Base-by-base conservation (phyloP, 2,329 filamentous ascomycete species). In the Myriangium duriaei region DNA sequence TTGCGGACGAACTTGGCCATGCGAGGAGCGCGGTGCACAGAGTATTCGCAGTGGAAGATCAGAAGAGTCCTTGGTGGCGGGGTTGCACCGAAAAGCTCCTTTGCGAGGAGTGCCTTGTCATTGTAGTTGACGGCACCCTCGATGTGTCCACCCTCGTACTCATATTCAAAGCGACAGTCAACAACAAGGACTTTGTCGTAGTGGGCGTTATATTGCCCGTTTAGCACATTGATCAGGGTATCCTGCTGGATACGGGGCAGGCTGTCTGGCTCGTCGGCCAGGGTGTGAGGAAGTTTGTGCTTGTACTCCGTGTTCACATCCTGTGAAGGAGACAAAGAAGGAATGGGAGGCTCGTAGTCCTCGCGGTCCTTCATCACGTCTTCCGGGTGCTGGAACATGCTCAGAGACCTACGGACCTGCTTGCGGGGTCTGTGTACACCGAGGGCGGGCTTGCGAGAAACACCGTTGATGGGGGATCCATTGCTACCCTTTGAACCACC, bases 1-100 rank as follows among this genome's bases (percentile, higher is more conserved):
- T 85, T 79, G 48, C 91, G 87, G 44, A 98, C 76, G 59, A 86
- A 85, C 51, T 91, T 86, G 34, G 91, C 91, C 81, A 96, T 96
- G 46, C 94, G 79, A 32, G 91, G 91, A 32, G 91, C 91, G 45
- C 91, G 83, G 58, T 96, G 88, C 28, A 85, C 88, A 21, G 91
- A 96, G 63, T 96, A 98, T 63, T 98, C 91, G 72, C 91, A 98
- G 64, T 98, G 91, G 51, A 98, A 84, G 48, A 98, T 78, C 45
- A 98, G 63, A 9, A 95, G 69, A 0, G 86, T 91, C 48, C 76
- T 80, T 34, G 79, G 73, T 32, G 73, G 64, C 12, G 71, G 69
- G 14, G 66, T 69, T 18, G 57, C 49, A 17, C 58, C 49, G 58
- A 98, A 94, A 34, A 98, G 73, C 48, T 87, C 76, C 39, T 69